Evolutionary conservation across 2,329 filamentous ascomycete genomes (phyloP).

Genomic region (Fusarium guadeloupense): DNA sequence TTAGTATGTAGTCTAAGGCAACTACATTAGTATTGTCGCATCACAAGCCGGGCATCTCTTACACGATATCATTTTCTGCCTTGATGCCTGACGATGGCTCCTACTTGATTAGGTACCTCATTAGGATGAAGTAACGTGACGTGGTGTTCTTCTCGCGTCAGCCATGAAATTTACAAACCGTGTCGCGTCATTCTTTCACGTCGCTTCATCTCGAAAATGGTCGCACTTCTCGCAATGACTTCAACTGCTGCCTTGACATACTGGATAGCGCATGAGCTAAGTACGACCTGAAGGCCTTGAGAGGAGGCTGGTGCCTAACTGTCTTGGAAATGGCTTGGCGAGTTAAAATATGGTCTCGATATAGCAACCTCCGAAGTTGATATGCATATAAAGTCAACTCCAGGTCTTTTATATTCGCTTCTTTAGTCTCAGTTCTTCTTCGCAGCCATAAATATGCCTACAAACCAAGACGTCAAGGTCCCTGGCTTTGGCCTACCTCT

Average conservation of each 20-base stretch:
- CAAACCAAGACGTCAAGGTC: conserved; percentile 9
- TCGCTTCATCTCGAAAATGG: no score
- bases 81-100: neutral
- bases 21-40: no score
- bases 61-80: no score
- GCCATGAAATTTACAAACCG: neutral
- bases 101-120: no score
- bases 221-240: neutral
- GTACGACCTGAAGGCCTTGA: neutral
- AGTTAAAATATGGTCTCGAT: neutral
- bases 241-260: conserved; percentile 3
- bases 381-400: neutral
- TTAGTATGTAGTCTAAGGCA: no score
- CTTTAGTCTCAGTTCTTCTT: neutral
- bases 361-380: neutral
- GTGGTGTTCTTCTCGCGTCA: conserved; percentile 18
- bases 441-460: conserved; percentile 7
- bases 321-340: no score
- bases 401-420: neutral
- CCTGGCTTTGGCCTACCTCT: conserved; percentile 45
- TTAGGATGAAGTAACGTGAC: conserved; percentile 16
- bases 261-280: neutral
- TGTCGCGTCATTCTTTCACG: neutral
- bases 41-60: no score
- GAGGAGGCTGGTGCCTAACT: conserved; percentile 23